Evolutionary conservation across 371 early-diverging fungal genomes (phyloP), one percentile per base, ranked within the genome.

Genomic region (Rhizopus arrhizus): DNA sequence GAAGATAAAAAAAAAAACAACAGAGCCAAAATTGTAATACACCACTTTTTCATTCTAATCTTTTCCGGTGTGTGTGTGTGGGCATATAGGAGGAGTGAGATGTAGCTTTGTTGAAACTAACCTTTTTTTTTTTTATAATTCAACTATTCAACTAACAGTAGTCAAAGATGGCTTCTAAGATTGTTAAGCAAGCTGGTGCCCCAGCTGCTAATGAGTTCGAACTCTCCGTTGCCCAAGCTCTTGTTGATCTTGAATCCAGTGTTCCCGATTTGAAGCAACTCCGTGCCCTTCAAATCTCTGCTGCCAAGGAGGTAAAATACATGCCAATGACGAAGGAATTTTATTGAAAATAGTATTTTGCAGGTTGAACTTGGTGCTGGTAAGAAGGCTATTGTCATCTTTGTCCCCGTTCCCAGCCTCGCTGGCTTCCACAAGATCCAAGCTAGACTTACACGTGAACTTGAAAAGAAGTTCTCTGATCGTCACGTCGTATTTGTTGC

Each of bases 381-480:
- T 72, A 93, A 91, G 86, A 94, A 95, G 88, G 97, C 97, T 62
- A 85, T 98, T 70, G 90, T 94, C 72, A 85, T 98, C 84, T 97
- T 95, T 75, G 96, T 98, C 53, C 97, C 98, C 64, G 95, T 97
- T 58, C 96, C 97, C 58, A 80, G 82, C 66, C 80, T 94, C 70
- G 92, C 93, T 89, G 88, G 87, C 58, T 94, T 92, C 91, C 91
- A 93, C 89, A 94, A 95, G 87, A 86, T 95, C 75, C 95, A 95
- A 82, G 80, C 85, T 75, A 88, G 82, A 62, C 88, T 98, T 56
- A 94, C 96, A 68, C 95, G 97, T 75, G 98, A 98, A 85, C 87
- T 98, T 65, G 98, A 98, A 87, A 98, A 98, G 95, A 98, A 98
- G 92, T 96, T 97, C 91, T 92, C 95, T 69, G 98, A 97, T 83